Conservation (phyloP, 768 basidiomycete genomes). For the Boletellus emodensis region DNA sequence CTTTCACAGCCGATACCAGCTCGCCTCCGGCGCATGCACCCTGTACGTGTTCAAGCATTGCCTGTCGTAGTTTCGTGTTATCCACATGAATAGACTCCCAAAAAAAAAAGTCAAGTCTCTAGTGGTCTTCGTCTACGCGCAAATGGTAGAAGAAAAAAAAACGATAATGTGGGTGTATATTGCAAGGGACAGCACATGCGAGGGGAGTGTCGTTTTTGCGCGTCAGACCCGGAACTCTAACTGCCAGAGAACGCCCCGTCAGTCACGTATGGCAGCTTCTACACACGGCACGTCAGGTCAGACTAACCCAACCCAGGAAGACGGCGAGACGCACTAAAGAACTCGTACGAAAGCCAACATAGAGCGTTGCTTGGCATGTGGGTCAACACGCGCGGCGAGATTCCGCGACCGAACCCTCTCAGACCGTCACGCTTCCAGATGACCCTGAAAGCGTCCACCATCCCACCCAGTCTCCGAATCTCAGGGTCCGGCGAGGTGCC, state of each 20-base stretch:
- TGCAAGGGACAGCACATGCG: conserved; percentile 6
- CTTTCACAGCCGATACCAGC: neutral
- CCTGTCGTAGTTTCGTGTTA: neutral
- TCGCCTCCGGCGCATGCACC: neutral
- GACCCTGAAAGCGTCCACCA: conserved; percentile 83
- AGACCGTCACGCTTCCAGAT: conserved; percentile 85
- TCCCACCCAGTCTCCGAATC: conserved; percentile 79
- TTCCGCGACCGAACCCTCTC: conserved; percentile 80
- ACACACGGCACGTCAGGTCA: conserved; percentile 17
- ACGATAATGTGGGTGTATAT: conserved; percentile 19
- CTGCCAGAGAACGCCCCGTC: conserved; percentile 7
- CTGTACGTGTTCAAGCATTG: neutral
- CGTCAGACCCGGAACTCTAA: conserved; percentile 15
- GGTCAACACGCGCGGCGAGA: conserved; percentile 88
- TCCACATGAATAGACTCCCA: neutral
- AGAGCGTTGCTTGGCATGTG: conserved; percentile 97
- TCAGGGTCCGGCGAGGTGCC: conserved; percentile 83
- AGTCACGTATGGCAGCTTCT: conserved; percentile 64
- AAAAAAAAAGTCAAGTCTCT: neutral
- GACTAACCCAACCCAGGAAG: neutral
- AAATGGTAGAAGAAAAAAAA: conserved; percentile 1
- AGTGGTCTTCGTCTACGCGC: neutral
- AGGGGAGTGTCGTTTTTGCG: neutral
- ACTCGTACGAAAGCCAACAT: conserved; percentile 97
- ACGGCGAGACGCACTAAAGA: conserved; percentile 73